Evolutionary conservation across 2,329 filamentous ascomycete genomes (phyloP).

Genomic region (Ophiocordyceps camponoti-leonardi): DNA sequence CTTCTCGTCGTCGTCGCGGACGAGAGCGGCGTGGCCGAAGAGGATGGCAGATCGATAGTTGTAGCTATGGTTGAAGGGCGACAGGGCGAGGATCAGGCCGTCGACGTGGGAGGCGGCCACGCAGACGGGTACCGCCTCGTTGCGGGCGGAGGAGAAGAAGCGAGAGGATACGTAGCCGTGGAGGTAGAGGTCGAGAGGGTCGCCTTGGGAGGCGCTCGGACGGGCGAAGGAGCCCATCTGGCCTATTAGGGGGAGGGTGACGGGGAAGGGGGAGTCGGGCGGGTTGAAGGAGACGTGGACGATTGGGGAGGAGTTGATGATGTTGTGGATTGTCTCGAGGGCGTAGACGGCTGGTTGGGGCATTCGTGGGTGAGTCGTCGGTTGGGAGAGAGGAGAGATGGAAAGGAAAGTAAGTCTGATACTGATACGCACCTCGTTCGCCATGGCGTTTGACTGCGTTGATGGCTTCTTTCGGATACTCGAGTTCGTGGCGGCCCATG

Average conservation of each 20-base stretch:
- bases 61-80: slow-evolving; percentile 67
- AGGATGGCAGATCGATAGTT: slow-evolving; percentile 72
- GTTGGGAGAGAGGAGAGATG: neutral
- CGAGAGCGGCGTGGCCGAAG: slow-evolving; percentile 54
- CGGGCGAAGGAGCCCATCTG: slow-evolving; percentile 57
- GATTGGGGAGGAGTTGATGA: slow-evolving; percentile 58
- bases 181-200: slow-evolving; percentile 60
- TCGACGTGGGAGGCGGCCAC: slow-evolving; percentile 61
- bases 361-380: neutral
- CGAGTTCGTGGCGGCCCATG: slow-evolving; percentile 23
- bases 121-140: slow-evolving; percentile 40
- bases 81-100: slow-evolving; percentile 63
- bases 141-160: slow-evolving; percentile 47
- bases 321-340: slow-evolving; percentile 51
- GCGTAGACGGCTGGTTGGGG: slow-evolving; percentile 49
- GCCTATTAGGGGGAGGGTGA: slow-evolving; percentile 71
- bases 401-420: no score
- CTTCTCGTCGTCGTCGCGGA: slow-evolving; percentile 53
- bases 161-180: slow-evolving; percentile 73
- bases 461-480: slow-evolving; percentile 45
- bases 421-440: slow-evolving; percentile 42
- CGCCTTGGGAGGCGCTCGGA: slow-evolving; percentile 40
- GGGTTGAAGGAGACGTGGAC: slow-evolving; percentile 65
- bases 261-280: slow-evolving; percentile 50
- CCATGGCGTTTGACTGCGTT: slow-evolving; percentile 54